Conservation (phyloP, 2,329 filamentous ascomycete species). For the Fusarium oligoseptatum region DNA sequence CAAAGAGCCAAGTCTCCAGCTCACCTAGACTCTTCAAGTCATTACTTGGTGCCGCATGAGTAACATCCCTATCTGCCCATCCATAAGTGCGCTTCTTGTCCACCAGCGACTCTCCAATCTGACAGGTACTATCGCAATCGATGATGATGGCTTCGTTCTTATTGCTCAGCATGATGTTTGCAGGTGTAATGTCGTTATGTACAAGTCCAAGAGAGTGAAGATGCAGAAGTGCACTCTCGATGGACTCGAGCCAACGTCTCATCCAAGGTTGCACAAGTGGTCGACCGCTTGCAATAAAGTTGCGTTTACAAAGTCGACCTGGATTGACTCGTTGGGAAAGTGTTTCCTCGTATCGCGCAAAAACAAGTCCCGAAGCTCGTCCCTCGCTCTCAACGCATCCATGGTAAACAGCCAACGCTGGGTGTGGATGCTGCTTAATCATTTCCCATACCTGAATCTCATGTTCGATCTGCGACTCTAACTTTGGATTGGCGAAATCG, state of each 20-base stretch:
- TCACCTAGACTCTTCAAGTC: neutral
- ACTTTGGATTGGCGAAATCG: neutral
- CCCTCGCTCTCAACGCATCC: neutral
- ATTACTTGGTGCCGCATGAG: neutral
- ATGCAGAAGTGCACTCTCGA: neutral
- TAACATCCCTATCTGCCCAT: neutral
- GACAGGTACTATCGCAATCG: conserved; percentile 2
- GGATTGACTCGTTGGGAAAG: conserved; percentile 2
- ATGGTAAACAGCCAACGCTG: neutral
- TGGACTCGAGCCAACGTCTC: neutral
- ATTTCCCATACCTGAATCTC: conserved; percentile 5
- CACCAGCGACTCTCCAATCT: neutral
- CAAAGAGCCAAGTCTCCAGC: conserved; percentile 1
- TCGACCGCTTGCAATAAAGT: conserved; percentile 3
- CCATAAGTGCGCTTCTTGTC: conserved; percentile 1
- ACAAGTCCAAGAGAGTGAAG: conserved; percentile 6
- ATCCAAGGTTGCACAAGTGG: neutral
- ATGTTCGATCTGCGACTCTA: neutral
- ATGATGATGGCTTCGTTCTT: neutral
- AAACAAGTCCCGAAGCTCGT: neutral
- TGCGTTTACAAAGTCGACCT: neutral
- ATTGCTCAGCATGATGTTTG: conserved; percentile 3
- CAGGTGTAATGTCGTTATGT: conserved; percentile 9
- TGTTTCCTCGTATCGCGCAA: neutral
- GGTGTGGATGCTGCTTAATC: conserved; percentile 3